Evolutionary conservation across 1,139 yeast genomes (phyloP), one percentile per base, ranked within the genome.

Genomic region (Suhomyces anneliseae): DNA sequence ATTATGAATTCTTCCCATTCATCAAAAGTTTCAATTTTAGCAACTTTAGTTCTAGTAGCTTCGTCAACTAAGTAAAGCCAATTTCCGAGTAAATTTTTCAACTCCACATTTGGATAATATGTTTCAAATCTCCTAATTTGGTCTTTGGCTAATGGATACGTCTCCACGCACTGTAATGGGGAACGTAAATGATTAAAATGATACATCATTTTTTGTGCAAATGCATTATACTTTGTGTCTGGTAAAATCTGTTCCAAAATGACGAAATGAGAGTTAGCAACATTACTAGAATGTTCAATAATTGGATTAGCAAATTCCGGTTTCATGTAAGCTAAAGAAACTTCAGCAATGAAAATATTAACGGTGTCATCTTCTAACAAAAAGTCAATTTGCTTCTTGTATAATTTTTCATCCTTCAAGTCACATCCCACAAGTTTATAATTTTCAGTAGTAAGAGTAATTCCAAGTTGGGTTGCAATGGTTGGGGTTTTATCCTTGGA

Each of bases 1-100:
- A 86, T 62, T 29, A 84, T 76, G 54, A 87, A 87, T 62, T 88
- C 96, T 63, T 88, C 96, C 82, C 88, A 79, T 64, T 88, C 96
- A 60, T 88, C 96, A 64, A 88, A 88, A 8, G 79, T 79, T 61
- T 88, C 95, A 27, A 85, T 74, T 2, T 61, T 47, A 11, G 72
- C 73, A 14, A 88, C 77, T 43, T 66, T 64, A 0, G 52, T 38
- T 56, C 78, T 81, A n/a, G 69, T 61, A 0, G 68, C 70, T 2
- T 57, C 56, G 8, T 74, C 62, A 5, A 83, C 69, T 47, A 69
- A 70, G 39, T 57, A 64, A 31, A 59, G 60, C 88, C 95, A 90
- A 66, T 72, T 82, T 51, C 72, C 78, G 58, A 70, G 73, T 54
- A 88, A 66, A 57, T 86, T 82, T 31, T 74, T 68, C 1, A 83